A percentile compares a stretch with the other conserved stretches of the same genome.
These are phyloP conservation scores for Stagonosporopsis rhizophila DNA, from an alignment of 2,329 filamentous ascomycete genomes.

Conservation along the genomic window DNA sequence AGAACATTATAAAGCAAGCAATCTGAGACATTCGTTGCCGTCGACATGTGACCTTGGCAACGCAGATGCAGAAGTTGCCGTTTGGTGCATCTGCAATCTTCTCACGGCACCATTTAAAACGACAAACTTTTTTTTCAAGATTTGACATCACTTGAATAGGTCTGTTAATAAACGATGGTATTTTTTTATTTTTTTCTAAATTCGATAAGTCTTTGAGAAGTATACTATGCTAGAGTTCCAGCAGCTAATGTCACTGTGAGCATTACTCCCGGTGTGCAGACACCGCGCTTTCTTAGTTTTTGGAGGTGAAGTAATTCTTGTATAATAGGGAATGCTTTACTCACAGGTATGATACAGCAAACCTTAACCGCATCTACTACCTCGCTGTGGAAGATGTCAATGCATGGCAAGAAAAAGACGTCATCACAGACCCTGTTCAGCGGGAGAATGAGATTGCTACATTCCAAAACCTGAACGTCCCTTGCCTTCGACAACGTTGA, in stretches of 20 bases:
- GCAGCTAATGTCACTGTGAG: neutral
- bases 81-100: no score
- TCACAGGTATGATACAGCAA: neutral
- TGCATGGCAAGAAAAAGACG: neutral
- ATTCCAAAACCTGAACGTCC: no score
- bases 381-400: neutral
- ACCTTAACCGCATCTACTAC: slow-evolving; percentile 2
- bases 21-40: neutral
- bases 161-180: no score
- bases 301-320: neutral
- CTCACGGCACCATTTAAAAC: no score
- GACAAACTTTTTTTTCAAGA: no score
- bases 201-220: no score
- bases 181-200: no score
- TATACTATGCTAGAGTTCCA: neutral
- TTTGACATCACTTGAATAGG: no score
- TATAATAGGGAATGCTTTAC: neutral
- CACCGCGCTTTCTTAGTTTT: neutral
- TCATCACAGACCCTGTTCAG: neutral
- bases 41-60: neutral
- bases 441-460: neutral
- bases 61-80: no score
- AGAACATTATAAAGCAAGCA: neutral
- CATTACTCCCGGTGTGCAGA: neutral
- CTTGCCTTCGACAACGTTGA: no score